A percentile compares a stretch with the other conserved stretches of the same genome.
Conservation (phyloP, 2,329 filamentous ascomycete genomes). For the Talaromyces islandicus region DNA sequence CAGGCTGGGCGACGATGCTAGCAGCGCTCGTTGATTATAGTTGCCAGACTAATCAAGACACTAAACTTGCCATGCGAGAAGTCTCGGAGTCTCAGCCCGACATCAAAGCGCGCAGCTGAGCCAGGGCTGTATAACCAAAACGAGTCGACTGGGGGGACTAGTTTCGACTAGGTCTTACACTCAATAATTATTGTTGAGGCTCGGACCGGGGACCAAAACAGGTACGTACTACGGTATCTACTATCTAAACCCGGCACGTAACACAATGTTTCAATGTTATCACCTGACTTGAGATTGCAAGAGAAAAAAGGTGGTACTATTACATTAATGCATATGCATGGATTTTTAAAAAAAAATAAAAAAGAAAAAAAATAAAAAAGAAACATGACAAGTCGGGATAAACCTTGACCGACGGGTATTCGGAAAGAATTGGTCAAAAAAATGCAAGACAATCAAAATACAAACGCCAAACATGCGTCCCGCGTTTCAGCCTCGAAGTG, state of each 20-base stretch:
- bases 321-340: constrained; percentile 1
- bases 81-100: neutral
- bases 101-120: neutral
- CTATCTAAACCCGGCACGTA: neutral
- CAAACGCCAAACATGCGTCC: neutral
- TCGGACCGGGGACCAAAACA: neutral
- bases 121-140: neutral
- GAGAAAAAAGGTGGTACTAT: neutral
- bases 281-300: neutral
- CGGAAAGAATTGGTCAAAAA: neutral
- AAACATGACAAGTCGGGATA: neutral
- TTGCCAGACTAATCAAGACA: neutral
- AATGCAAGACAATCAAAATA: neutral
- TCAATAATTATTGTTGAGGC: neutral
- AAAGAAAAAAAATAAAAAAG: too few relatives aligned
- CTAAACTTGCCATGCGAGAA: neutral
- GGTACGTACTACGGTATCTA: neutral
- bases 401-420: neutral
- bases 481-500: neutral
- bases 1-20: too few relatives aligned
- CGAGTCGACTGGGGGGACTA: neutral
- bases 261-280: too few relatives aligned
- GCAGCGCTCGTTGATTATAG: neutral
- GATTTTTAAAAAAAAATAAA: too few relatives aligned
- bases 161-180: neutral